Evolutionary conservation across 2,329 filamentous ascomycete genomes (phyloP).

Genomic region (Claviceps spartinae): DNA sequence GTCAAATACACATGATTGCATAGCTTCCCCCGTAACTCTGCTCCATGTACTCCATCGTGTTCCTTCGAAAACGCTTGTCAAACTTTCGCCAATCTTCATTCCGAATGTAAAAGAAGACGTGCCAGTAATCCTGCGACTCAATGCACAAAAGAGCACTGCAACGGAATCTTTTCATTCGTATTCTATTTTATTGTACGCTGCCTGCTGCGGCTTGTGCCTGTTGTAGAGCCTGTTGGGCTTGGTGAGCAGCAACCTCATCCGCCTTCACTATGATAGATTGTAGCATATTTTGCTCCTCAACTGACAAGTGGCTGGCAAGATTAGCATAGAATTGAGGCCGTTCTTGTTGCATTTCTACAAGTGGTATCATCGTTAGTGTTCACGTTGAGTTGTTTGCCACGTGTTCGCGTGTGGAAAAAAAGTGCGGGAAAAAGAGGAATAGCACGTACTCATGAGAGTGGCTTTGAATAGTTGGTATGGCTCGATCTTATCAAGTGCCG

Average conservation of each 20-base stretch:
- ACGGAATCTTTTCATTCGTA: neutral
- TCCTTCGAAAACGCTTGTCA: slow-evolving; percentile 3
- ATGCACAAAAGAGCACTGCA: neutral
- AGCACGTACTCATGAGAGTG: slow-evolving; percentile 62
- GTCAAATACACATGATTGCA: neutral
- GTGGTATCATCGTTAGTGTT: neutral
- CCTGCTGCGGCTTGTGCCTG: slow-evolving; percentile 8
- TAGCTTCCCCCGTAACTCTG: neutral
- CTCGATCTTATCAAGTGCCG: slow-evolving; percentile 87
- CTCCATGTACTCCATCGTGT: neutral
- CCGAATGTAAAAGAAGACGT: neutral
- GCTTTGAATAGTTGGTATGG: slow-evolving; percentile 82
- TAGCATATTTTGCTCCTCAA: slow-evolving; percentile 70
- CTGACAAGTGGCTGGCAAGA: slow-evolving; percentile 63
- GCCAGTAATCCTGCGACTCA: neutral
- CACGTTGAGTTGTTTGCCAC: neutral
- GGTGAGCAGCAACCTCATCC: slow-evolving; percentile 26
- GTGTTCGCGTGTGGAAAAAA: neutral
- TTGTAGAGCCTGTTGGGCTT: slow-evolving; percentile 12
- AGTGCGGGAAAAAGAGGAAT: too few relatives aligned
- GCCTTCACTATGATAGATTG: slow-evolving; percentile 61
- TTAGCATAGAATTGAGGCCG: slow-evolving; percentile 79
- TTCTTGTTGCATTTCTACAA: slow-evolving; percentile 69
- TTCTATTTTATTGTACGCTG: slow-evolving; percentile 6
- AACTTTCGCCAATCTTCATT: neutral